These are phyloP conservation scores for Tylopilus balloui DNA, from an alignment of 768 basidiomycete species.

Conservation along the genomic window DNA sequence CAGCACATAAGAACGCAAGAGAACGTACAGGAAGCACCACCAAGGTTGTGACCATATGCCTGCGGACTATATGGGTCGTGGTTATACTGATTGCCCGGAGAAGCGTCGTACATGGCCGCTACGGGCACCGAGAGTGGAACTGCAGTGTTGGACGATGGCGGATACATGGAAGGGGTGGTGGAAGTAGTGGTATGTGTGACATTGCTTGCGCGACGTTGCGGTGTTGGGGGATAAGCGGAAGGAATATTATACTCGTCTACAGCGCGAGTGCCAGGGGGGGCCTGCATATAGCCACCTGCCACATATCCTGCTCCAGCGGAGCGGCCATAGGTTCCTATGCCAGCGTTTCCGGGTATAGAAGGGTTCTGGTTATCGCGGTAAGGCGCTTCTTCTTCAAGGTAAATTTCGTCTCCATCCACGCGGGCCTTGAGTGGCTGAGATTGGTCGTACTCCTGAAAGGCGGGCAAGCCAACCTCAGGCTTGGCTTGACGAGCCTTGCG, in stretches of 20 bases:
- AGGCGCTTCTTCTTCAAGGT: constrained; percentile 46
- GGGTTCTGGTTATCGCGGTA: constrained; percentile 31
- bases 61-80: constrained; percentile 29
- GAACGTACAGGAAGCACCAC: constrained; percentile 52
- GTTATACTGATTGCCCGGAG: constrained; percentile 19
- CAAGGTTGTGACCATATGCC: constrained; percentile 50
- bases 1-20: neutral
- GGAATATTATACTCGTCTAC: constrained; percentile 70
- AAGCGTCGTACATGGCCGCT: constrained; percentile 18
- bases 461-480: constrained; percentile 65
- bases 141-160: constrained; percentile 29
- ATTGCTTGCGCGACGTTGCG: constrained; percentile 38
- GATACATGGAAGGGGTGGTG: constrained; percentile 37
- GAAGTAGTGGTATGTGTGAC: constrained; percentile 39
- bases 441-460: constrained; percentile 63
- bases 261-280: constrained; percentile 58
- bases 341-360: constrained; percentile 19
- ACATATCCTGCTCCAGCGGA: constrained; percentile 34
- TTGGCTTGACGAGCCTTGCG: constrained; percentile 64
- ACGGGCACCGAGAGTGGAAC: constrained; percentile 8
- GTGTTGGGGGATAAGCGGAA: constrained; percentile 42
- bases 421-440: constrained; percentile 61
- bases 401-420: constrained; percentile 53
- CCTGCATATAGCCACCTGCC: constrained; percentile 63
- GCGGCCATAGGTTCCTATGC: constrained; percentile 30